phyloP scores from a whole-genome alignment of 106 monocot genomes.

The Ottelia alismoides region DNA sequence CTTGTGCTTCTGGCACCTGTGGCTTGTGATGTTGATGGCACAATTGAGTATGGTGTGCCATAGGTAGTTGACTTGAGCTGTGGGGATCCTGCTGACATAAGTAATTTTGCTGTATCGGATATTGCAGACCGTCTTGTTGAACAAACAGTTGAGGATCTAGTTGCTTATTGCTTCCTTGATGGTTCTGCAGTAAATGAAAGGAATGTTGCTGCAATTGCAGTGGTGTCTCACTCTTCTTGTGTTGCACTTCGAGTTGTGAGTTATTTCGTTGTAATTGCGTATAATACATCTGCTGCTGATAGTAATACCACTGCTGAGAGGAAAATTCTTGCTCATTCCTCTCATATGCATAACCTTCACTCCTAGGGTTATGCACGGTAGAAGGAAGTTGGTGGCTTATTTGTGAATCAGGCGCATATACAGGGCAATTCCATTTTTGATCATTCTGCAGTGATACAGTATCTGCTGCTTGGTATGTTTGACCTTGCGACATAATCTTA shows the following conservation, averaged over 20 bases:
- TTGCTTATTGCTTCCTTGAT: constrained; percentile 15
- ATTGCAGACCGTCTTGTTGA: constrained; percentile 20
- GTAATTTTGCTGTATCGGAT: constrained; percentile 15
- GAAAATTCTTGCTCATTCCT: constrained; percentile 31
- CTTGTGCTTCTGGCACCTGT: too few relatives aligned
- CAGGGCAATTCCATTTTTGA: constrained; percentile 18
- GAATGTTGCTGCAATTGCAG: constrained; percentile 19
- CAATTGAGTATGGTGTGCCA: too few relatives aligned
- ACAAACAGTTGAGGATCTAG: neutral
- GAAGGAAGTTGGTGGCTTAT: constrained; percentile 18
- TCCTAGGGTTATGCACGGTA: too few relatives aligned
- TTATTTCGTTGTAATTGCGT: constrained; percentile 32
- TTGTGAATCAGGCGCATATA: constrained; percentile 18
- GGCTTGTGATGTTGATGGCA: too few relatives aligned
- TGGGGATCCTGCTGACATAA: too few relatives aligned
- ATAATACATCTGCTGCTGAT: constrained; percentile 57
- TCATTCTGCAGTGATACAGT: constrained; percentile 18
- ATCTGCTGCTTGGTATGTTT: constrained; percentile 13
- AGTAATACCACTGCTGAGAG: constrained; percentile 47
- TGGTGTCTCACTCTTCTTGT: neutral
- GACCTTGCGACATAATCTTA: too few relatives aligned
- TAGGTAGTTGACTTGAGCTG: too few relatives aligned
- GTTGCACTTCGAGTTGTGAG: constrained; percentile 9
- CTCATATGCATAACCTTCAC: constrained; percentile 26
- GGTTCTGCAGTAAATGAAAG: constrained; percentile 4